These are phyloP conservation scores for Irpex sp. DNA, from an alignment of 1,284 basidiomycete genomes.

Conservation along the genomic window DNA sequence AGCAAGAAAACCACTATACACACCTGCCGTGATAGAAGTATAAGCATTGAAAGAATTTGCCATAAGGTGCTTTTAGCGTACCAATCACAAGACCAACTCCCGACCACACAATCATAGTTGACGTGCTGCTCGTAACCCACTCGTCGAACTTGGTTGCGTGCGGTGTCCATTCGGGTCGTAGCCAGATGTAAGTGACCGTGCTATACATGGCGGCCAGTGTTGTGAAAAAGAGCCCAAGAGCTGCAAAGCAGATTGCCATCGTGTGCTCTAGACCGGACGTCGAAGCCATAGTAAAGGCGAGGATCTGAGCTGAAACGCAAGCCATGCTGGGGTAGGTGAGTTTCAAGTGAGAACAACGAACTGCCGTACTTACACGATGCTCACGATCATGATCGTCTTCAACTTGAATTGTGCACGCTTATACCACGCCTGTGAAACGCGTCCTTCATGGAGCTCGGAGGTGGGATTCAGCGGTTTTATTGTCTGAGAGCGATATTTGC, in stretches of 20 bases:
- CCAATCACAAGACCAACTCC: not conserved
- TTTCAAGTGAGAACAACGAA: not conserved
- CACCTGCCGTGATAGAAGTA: not conserved
- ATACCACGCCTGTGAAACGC: not conserved
- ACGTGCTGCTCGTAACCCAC: conserved; percentile 1
- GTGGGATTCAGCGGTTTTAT: not conserved
- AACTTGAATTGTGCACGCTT: conserved; percentile 2
- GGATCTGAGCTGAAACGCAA: conserved; percentile 3
- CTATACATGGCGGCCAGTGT: conserved; percentile 1
- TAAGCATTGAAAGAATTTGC: not conserved
- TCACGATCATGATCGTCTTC: not conserved
- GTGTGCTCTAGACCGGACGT: not conserved
- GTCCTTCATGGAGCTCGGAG: not conserved
- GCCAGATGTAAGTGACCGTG: conserved; percentile 6
- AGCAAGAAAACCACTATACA: conserved; percentile 4
- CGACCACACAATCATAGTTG: conserved; percentile 4
- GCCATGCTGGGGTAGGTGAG: conserved; percentile 1
- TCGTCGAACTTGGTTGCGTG: not conserved
- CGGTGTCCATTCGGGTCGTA: conserved; percentile 4
- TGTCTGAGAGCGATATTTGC: not conserved
- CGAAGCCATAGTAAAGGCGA: not conserved
- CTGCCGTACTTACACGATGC: not conserved
- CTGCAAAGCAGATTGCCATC: conserved; percentile 1
- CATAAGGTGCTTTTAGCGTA: not conserved
- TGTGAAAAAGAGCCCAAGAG: not conserved